Percentiles rank a stretch among this genome's conserved stretches.
Conservation (phyloP, 331 rosid genomes). For the Phaseolus coccineus region DNA sequence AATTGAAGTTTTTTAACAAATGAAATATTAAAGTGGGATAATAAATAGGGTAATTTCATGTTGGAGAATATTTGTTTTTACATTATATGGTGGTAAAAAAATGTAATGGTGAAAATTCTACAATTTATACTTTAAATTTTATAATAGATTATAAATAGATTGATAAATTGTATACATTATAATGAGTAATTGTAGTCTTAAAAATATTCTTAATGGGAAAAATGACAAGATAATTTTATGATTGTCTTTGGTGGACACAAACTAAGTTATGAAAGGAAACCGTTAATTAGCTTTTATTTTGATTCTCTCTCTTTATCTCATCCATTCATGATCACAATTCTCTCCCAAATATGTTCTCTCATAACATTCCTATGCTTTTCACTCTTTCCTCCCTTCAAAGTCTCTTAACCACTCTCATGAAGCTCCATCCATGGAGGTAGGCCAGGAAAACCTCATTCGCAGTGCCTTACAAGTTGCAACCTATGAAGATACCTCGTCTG, state of each 20-base stretch:
- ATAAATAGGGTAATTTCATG: too few relatives aligned
- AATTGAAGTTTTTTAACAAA: too few relatives aligned
- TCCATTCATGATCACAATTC: slow-evolving; percentile 56
- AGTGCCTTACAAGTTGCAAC: slow-evolving; percentile 7
- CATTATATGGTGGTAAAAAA: too few relatives aligned
- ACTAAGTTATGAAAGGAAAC: slow-evolving; percentile 45
- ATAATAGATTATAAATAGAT: too few relatives aligned
- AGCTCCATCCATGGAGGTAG: slow-evolving; percentile 35
- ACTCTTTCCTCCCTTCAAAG: slow-evolving; percentile 35
- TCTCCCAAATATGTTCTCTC: slow-evolving; percentile 43
- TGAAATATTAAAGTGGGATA: too few relatives aligned
- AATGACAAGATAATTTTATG: too few relatives aligned
- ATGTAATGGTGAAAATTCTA: too few relatives aligned
- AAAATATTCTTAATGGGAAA: too few relatives aligned
- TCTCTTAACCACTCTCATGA: slow-evolving; percentile 43
- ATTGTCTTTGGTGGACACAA: slow-evolving; percentile 34
- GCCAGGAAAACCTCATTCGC: slow-evolving; percentile 17
- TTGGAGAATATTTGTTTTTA: too few relatives aligned
- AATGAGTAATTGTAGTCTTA: too few relatives aligned
- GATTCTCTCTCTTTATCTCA: slow-evolving; percentile 52
- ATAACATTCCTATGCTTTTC: slow-evolving; percentile 27
- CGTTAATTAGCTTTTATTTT: slow-evolving; percentile 18
- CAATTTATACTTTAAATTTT: too few relatives aligned
- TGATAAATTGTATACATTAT: too few relatives aligned
- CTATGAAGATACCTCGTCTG: background rate